Evolutionary conservation across 169 alveolate species (phyloP), one percentile per base, ranked within the genome.

Genomic region (Eimeria maxima): DNA sequence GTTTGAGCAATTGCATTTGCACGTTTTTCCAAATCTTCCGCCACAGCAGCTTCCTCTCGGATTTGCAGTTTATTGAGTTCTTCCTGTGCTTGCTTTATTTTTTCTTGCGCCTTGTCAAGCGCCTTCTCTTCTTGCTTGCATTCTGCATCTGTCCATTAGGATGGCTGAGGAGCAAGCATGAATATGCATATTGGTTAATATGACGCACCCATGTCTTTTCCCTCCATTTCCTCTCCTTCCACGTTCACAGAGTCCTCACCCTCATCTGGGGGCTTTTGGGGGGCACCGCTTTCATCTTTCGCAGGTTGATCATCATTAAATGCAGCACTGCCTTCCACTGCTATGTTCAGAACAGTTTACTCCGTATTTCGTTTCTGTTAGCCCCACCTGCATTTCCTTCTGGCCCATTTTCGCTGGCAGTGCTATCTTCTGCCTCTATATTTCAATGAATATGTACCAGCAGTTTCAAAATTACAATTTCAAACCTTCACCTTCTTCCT

Each of bases 81-180:
- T 29, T 84, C 92, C 13, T 84, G 92, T 4, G 92, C 92, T 2
- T 84, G 47, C 18, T 65, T 63, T 53, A 84, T 84, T 69, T 84
- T 84, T 14, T 84, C 92, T 53, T 84, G 76, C 10, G 92, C 92
- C 76, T 84, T 84, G 63, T 84, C 92, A 53, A 84, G 76, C 42
- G n/a, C 92, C 76, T 84, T 84, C 29, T 84, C 76, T 69, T 84
- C 92, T 57, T 57, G 11, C 18, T 57, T 53, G 55, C 92, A 84
- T 33, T 84, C 92, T 27, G 76, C 60, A 69, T 84, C 92, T 29
- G 22, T 45, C 55, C 7, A 29, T 33, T 73, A 1, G 10, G 22
- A 4, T 33, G n/a, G 55, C 27, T 73, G 57, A 69, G 20, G 13
- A 69, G 47, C 81, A 71, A 14, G 11, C 47, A 29, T 20, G 29